These are phyloP conservation scores for Epipyxis sp. DNA, from an alignment of 108 stramenopile species.

Conservation along the genomic window DNA sequence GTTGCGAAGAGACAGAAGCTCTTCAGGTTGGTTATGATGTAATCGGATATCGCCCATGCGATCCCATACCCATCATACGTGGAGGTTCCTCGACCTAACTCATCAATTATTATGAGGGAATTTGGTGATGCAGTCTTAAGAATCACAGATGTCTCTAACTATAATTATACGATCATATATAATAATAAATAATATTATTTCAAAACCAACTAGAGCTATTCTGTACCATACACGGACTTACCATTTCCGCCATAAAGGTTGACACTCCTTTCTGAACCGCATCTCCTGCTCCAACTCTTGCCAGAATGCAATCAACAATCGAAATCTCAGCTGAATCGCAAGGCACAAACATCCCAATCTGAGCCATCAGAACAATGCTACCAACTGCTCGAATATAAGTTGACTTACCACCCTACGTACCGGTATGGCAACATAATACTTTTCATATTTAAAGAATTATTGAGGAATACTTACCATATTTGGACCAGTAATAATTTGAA, in stretches of 20 bases:
- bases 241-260: constrained; percentile 99
- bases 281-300: constrained; percentile 93
- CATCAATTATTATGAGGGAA: constrained; percentile 94
- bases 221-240: background rate
- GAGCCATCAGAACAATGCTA: constrained; percentile 86
- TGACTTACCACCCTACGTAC: constrained; percentile 64
- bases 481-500: constrained; percentile 89
- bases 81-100: constrained; percentile 92
- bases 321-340: constrained; percentile 68
- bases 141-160: constrained; percentile 83
- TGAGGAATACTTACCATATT: constrained; percentile 73
- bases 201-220: background rate
- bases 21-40: constrained; percentile 71
- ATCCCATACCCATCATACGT: constrained; percentile 95
- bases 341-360: constrained; percentile 84
- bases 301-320: constrained; percentile 79
- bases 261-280: constrained; percentile 85
- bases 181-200: background rate
- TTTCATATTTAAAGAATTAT: too few species aligned
- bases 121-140: constrained; percentile 74
- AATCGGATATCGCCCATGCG: constrained; percentile 89
- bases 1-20: constrained; percentile 92
- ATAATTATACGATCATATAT: background rate
- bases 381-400: constrained; percentile 94
- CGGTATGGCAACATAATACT: too few species aligned